Evolutionary conservation across 1,284 basidiomycete genomes (phyloP), one percentile per base, ranked within the genome.

Genomic region (Omphalotus olearius): DNA sequence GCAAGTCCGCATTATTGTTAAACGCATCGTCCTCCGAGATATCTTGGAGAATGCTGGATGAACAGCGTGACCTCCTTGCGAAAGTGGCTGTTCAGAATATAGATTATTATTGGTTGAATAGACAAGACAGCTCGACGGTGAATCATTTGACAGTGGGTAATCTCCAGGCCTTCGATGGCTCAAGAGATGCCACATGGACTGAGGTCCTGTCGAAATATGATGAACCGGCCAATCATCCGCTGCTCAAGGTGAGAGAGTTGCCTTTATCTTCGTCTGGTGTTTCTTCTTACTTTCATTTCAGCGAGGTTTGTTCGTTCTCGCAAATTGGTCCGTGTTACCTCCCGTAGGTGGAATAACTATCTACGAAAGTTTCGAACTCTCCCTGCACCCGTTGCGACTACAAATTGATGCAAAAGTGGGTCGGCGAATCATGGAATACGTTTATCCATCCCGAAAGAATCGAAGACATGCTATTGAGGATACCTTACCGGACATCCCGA

Each of bases 271-370:
- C 43, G 33, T 45, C 13, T n/a, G 51, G 13, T 56, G 45, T 53
- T 39, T 28, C 16, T 44, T 54, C 47, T 57, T 38, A 45, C 3
- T 47, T 50, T 30, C 38, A 54, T 57, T 58, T 47, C 54, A 88
- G 86, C 73, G 72, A 56, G 78, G 79, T 9, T 65, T 86, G 18
- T 89, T 91, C 65, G 71, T 85, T n/a, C 66, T 82, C 5, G 85
- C 85, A 6, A 78, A 84, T 53, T 93, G 91, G 91, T 83, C 79
- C 3, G 79, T 90, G 17, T 72, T 93, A n/a, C 82, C 92, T 0
- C 90, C 94, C 2, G 93, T 98, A 3, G 96, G 93, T 20, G 96
- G 95, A 9, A 98, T 99, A 59, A 81, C 87, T 6, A 93, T 98
- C 57, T 88, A 95, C 63, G 87, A 93, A 66, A 76, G 80, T 26